A percentile compares a stretch with the other conserved stretches of the same genome.
Evolutionary conservation across 176 grass and related monocot species (phyloP).

Genomic region (Oryza meridionalis): DNA sequence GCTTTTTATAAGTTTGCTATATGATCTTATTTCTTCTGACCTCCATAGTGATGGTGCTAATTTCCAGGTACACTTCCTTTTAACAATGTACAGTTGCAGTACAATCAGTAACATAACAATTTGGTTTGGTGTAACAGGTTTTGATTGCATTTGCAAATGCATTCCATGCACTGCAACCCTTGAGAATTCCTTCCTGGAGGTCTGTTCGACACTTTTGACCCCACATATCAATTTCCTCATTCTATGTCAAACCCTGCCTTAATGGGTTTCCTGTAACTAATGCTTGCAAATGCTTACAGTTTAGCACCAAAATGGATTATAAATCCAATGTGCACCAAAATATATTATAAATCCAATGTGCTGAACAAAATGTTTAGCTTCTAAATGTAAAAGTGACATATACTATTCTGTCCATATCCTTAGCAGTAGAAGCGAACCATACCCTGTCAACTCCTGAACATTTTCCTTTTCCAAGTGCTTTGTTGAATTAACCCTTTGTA

Average conservation of each 20-base stretch:
- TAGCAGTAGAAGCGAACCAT: background rate
- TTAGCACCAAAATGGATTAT: background rate
- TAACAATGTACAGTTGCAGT: constrained; percentile 14
- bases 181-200: constrained; percentile 49
- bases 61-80: constrained; percentile 3
- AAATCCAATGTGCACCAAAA: background rate
- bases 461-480: background rate
- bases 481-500: background rate
- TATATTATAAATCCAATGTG: no score
- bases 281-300: background rate
- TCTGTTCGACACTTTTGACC: constrained; percentile 23
- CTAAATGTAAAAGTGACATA: background rate
- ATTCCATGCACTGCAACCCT: constrained; percentile 37
- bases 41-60: no score
- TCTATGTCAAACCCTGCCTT: background rate
- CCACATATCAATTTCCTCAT: background rate
- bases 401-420: background rate
- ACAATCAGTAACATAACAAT: background rate
- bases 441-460: background rate
- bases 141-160: constrained; percentile 47
- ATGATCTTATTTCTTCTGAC: no score
- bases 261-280: background rate
- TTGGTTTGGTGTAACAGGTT: constrained; percentile 18
- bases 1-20: constrained; percentile 1
- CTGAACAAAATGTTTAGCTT: background rate